Percentiles rank a stretch among this genome's conserved stretches.
phyloP scores from a whole-genome alignment of 331 rosid genomes.

The Pyracantha coccinea region DNA sequence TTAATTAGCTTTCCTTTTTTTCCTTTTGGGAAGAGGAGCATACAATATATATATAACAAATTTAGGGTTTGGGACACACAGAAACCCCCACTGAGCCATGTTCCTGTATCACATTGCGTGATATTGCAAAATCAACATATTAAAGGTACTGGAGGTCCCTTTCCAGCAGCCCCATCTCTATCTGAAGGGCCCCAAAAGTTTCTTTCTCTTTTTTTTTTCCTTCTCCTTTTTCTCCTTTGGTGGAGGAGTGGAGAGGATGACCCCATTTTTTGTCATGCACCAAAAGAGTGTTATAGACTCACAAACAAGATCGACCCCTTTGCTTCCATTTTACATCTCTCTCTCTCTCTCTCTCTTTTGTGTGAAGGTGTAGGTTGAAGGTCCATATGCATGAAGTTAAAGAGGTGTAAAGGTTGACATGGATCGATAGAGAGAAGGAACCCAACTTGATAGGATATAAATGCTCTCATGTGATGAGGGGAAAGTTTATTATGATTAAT shows the following conservation, averaged over 20 bases:
- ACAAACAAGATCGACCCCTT: conserved; percentile 37
- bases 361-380: conserved; percentile 14
- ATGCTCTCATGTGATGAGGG: conserved; percentile 56
- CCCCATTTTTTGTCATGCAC: conserved; percentile 60
- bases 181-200: conserved; percentile 38
- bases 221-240: conserved; percentile 15
- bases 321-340: conserved; percentile 86
- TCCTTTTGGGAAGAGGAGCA: background rate
- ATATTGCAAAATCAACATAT: conserved; percentile 17
- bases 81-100: conserved; percentile 39
- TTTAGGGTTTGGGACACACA: conserved; percentile 25
- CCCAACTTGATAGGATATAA: conserved; percentile 40
- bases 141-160: conserved; percentile 30
- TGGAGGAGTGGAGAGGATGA: conserved; percentile 36
- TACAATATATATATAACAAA: too few species aligned
- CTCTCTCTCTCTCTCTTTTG: conserved; percentile 23
- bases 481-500: conserved; percentile 36
- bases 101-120: conserved; percentile 35
- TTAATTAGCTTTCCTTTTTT: conserved; percentile 15
- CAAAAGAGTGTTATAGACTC: conserved; percentile 55
- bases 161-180: conserved; percentile 47
- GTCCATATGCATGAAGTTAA: conserved; percentile 43
- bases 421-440: conserved; percentile 23
- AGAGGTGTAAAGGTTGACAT: conserved; percentile 52
- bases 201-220: background rate